These are phyloP conservation scores for Vitis hybrid DNA, from an alignment of 177 flowering plant genomes.

Conservation along the genomic window DNA sequence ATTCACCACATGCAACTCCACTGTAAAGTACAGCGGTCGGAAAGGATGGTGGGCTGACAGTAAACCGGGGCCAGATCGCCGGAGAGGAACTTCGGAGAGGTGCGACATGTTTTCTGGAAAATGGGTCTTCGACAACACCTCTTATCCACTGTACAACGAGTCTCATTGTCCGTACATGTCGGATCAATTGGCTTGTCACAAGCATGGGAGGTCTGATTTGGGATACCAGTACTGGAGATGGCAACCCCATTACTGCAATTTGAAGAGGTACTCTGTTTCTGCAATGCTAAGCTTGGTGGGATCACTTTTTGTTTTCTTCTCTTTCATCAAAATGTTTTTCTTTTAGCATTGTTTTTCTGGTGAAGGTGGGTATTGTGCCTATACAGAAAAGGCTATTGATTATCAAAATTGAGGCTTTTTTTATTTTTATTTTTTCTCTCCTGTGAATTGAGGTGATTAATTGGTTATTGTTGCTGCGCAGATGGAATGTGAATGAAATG, in stretches of 20 bases:
- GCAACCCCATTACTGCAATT: slow-evolving; percentile 80
- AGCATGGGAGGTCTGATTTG: slow-evolving; percentile 76
- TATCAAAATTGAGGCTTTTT: neutral
- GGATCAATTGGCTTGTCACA: slow-evolving; percentile 80
- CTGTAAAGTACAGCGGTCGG: slow-evolving; percentile 57
- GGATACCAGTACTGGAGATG: slow-evolving; percentile 83
- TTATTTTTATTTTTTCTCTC: neutral
- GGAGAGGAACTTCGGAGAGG: slow-evolving; percentile 30
- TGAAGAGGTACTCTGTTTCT: slow-evolving; percentile 50
- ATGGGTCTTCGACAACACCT: slow-evolving; percentile 75
- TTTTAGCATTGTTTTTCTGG: slow-evolving; percentile 5
- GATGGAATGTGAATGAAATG: slow-evolving; percentile 77
- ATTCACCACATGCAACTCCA: slow-evolving; percentile 61
- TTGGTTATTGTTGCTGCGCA: slow-evolving; percentile 12
- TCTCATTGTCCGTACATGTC: slow-evolving; percentile 82
- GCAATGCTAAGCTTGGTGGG: neutral
- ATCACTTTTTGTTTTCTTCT: neutral
- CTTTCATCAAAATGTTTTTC: neutral
- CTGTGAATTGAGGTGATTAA: neutral
- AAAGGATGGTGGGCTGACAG: slow-evolving; percentile 25
- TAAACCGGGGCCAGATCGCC: slow-evolving; percentile 9
- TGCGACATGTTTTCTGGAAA: slow-evolving; percentile 78
- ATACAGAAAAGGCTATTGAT: too few species aligned
- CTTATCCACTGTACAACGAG: slow-evolving; percentile 70
- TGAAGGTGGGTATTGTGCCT: neutral